Conservation (phyloP, 2,329 filamentous ascomycete genomes). For the Fusarium palustre region DNA sequence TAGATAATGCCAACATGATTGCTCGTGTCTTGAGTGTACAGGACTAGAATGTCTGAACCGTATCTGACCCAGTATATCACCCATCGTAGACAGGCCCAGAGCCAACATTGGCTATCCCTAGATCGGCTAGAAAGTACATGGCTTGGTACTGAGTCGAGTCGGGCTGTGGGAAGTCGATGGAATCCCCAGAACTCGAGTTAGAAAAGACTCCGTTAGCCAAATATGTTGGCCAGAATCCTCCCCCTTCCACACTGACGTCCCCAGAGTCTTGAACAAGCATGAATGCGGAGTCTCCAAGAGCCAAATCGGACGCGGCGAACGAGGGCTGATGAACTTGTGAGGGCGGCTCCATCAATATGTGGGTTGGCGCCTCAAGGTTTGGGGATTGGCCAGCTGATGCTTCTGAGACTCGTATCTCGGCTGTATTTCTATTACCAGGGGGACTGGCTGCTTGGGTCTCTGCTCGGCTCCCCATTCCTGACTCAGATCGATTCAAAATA, state of each 20-base stretch:
- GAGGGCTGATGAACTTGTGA: background rate
- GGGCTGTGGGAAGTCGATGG: constrained; percentile 26
- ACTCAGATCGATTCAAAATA: background rate
- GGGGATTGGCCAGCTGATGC: fast-evolving
- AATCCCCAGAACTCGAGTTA: background rate
- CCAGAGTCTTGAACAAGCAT: background rate
- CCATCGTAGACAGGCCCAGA: background rate
- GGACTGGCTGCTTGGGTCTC: fast-evolving
- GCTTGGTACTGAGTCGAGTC: constrained; percentile 26
- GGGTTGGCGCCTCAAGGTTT: too few species aligned
- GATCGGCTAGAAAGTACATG: constrained; percentile 20
- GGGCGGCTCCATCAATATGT: fast-evolving
- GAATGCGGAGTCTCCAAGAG: fast-evolving
- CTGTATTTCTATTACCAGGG: background rate
- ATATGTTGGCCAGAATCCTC: constrained; percentile 13
- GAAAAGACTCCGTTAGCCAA: constrained; percentile 19
- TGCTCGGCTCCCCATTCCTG: fast-evolving
- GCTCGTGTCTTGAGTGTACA: background rate
- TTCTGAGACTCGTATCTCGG: fast-evolving
- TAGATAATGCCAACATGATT: background rate
- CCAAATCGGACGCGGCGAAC: background rate
- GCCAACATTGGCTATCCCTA: background rate
- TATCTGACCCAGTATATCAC: background rate
- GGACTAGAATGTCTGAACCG: too few species aligned
- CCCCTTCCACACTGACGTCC: background rate